phyloP scores from a whole-genome alignment of 2,329 filamentous ascomycete genomes.

The Neopestalotiopsis rosae region DNA sequence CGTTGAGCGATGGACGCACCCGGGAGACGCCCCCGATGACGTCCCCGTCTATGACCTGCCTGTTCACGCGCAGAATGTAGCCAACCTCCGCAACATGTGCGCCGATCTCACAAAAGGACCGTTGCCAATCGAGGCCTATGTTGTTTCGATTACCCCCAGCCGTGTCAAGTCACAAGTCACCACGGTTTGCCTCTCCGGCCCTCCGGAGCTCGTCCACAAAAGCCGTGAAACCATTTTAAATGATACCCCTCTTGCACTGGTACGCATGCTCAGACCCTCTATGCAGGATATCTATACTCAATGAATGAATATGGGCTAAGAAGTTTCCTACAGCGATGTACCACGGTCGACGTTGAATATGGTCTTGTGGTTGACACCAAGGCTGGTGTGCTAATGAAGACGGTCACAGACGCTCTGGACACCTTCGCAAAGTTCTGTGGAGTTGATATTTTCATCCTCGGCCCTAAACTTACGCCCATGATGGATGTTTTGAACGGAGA shows the following conservation, averaged over 20 bases:
- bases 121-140: conserved; percentile 80
- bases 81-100: conserved; percentile 79
- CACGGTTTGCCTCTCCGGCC: conserved; percentile 89
- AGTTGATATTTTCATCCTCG: conserved; percentile 94
- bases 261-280: conserved; percentile 54
- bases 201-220: conserved; percentile 86
- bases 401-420: conserved; percentile 84
- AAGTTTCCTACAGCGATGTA: conserved; percentile 71
- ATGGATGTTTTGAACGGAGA: conserved; percentile 77
- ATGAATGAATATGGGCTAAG: conserved; percentile 21
- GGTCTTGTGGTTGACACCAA: conserved; percentile 81
- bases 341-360: conserved; percentile 91
- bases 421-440: conserved; percentile 87
- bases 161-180: conserved; percentile 72
- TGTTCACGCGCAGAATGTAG: conserved; percentile 88
- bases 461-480: conserved; percentile 84
- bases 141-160: conserved; percentile 82
- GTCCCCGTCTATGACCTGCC: conserved; percentile 87
- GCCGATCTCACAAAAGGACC: conserved; percentile 76
- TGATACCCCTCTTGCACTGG: conserved; percentile 89
- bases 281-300: not conserved
- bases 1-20: conserved; percentile 90
- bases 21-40: conserved; percentile 83
- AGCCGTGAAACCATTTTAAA: conserved; percentile 89
- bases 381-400: conserved; percentile 71